phyloP scores from a whole-genome alignment of 805 yeast species.

The Kluyveromyces aestuarii region DNA sequence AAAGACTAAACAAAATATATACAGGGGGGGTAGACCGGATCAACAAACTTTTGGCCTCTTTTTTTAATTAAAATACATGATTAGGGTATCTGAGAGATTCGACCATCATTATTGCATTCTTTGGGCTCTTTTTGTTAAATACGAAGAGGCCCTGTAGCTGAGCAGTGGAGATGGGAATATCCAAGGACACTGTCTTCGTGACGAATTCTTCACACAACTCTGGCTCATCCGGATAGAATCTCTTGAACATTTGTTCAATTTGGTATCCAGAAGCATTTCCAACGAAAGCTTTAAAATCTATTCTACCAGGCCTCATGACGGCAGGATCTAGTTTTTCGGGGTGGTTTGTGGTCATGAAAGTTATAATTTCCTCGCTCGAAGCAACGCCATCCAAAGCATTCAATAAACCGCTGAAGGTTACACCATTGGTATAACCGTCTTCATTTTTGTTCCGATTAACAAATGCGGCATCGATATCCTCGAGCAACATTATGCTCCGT shows the following conservation, averaged over 20 bases:
- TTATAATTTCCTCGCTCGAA: slow-evolving; percentile 90
- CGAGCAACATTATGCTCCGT: slow-evolving; percentile 72
- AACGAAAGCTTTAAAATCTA: slow-evolving; percentile 73
- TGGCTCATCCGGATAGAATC: slow-evolving; percentile 65
- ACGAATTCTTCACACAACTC: slow-evolving; percentile 43
- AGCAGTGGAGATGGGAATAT: slow-evolving; percentile 72
- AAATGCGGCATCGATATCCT: slow-evolving; percentile 96
- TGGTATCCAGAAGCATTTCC: slow-evolving; percentile 85
- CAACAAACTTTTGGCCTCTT: background rate
- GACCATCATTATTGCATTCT: slow-evolving; percentile 62
- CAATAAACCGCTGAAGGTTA: slow-evolving; percentile 87
- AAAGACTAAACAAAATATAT: background rate
- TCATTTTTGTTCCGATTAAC: slow-evolving; percentile 65
- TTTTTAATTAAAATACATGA: slow-evolving; percentile 22
- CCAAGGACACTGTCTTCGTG: slow-evolving; percentile 33
- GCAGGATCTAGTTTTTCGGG: slow-evolving; percentile 94
- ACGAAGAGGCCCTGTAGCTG: slow-evolving; percentile 94
- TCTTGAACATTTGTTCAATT: slow-evolving; percentile 71
- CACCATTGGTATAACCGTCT: slow-evolving; percentile 82
- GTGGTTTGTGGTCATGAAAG: slow-evolving; percentile 98
- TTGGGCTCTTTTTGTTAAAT: slow-evolving; percentile 77
- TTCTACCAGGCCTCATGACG: slow-evolving; percentile 86
- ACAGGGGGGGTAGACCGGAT: background rate
- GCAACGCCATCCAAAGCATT: slow-evolving; percentile 97
- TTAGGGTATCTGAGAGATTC: slow-evolving; percentile 28